Evolutionary conservation across 768 basidiomycete species (phyloP), one percentile per base, ranked within the genome.

Genomic region (Suillus fuscotomentosus): DNA sequence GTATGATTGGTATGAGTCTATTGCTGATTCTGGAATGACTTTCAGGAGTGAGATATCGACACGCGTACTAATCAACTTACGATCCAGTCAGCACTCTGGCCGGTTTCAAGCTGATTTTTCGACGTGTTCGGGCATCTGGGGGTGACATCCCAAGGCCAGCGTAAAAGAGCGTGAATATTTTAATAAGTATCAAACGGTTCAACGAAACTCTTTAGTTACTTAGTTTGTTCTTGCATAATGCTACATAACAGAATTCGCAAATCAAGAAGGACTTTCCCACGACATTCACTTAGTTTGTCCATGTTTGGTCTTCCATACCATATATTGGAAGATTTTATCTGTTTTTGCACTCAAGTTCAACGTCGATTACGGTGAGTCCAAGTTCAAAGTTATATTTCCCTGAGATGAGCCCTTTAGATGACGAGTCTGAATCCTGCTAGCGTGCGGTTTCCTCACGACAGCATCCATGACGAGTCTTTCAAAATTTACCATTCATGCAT

Each of bases 401-500:
- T 42, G 65, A 66, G 86, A 87, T 86, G 84, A 85, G 68, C 71
- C 66, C 67, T 63, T 75, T 75, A 85, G 86, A 87, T 87, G 86
- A 87, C 92, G 92, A 94, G 93, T 95, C 93, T 81, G 93, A 94
- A 77, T 73, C 72, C 31, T 74, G 75, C 70, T 66, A 72, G 65
- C 72, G 69, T 80, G 81, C 84, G 87, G 87, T 84, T 87, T 86
- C 87, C 86, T 84, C 82, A 75, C 77, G 69, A 69, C 64, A 75
- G 78, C 53, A 64, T 68, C 80, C 66, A 72, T 89, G 92, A 92
- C 85, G 91, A 93, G 70, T 79, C 80, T 65, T 78, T 73, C 77
- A 79, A 76, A 65, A 72, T 81, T 80, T 90, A 90, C 92, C 92
- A 94, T 95, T 95, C 93, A 95, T 94, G 93, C 92, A 82, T 89